Evolutionary conservation across 2,329 filamentous ascomycete genomes (phyloP).

Genomic region (Xylariales sp.): DNA sequence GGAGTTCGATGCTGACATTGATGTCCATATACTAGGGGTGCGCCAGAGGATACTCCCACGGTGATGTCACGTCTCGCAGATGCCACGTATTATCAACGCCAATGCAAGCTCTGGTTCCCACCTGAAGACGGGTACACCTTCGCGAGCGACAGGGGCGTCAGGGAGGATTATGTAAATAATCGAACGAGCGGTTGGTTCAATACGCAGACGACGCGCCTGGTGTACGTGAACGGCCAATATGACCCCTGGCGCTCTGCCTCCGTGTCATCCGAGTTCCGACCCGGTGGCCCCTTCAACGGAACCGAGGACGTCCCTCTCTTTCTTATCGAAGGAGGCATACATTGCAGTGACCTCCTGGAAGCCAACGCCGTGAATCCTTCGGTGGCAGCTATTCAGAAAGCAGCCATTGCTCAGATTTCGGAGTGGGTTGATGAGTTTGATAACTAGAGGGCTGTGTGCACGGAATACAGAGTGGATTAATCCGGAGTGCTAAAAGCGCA

Average conservation of each 20-base stretch:
- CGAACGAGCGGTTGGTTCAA: constrained; percentile 53
- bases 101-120: constrained; percentile 54
- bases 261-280: constrained; percentile 47
- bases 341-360: constrained; percentile 50
- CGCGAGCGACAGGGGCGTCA: constrained; percentile 39
- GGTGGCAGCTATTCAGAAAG: constrained; percentile 38
- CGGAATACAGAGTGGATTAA: no score
- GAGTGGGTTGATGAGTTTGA: constrained; percentile 42
- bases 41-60: constrained; percentile 36
- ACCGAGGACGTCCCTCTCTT: constrained; percentile 44
- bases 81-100: constrained; percentile 48
- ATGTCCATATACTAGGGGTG: constrained; percentile 32
- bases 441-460: no score
- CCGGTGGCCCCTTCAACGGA: constrained; percentile 48
- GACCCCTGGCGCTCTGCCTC: constrained; percentile 56
- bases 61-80: constrained; percentile 49
- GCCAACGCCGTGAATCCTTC: constrained; percentile 44
- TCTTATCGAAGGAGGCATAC: constrained; percentile 49
- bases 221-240: constrained; percentile 54
- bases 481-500: no score
- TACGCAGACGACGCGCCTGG: constrained; percentile 47
- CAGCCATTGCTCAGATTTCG: constrained; percentile 43
- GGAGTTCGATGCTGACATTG: constrained; percentile 11
- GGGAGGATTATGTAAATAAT: constrained; percentile 43
- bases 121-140: constrained; percentile 43